Evolutionary conservation across 2,329 filamentous ascomycete genomes (phyloP), one percentile per base, ranked within the genome.

Genomic region (Botrytis squamosa): DNA sequence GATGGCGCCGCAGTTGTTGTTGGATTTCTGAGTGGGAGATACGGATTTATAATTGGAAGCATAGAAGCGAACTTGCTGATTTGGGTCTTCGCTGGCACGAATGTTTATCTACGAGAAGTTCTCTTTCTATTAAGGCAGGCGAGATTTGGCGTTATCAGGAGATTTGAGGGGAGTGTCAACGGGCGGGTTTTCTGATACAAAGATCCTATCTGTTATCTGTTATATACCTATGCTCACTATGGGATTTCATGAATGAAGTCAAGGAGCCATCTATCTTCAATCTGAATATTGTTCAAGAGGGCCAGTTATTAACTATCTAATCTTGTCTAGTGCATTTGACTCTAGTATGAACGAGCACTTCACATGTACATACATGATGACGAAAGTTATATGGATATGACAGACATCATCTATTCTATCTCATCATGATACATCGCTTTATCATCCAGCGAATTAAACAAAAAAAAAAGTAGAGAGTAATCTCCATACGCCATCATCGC

Each of bases 1-100:
- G 83, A 86, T 97, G 78, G 92, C 93, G 22, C 93, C 93, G 72
- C 93, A 97, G 83, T 84, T 98, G 80, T 83, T 97, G 78, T 86
- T 98, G 81, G 95, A 98, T 82, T 92, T 98, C 76, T 97, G 84
- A 86, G 38, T 25, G 49, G 2, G 40, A 42, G 40, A 42, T 12
- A 42, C 40, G 6, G 8, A n/a, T 8, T 57, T 29, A 29, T 18
- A 14, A 22, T 38, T 25, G 36, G 33, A n/a, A 55, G 36, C 12
- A 38, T 1, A 4, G 18, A 4, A 9, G n/a, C 4, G 22, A 40
- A 40, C 2, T n/a, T 18, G 7, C 22, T 40, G 22, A 14, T 40
- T 40, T 18, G 4, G 25, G 22, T 14, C 25, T n/a, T n/a, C 12
- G 36, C 22, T 16, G 12, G 14, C 7, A 62, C 4, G 59, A 62